Evolutionary conservation across 2,329 filamentous ascomycete genomes (phyloP).

Genomic region (Harringtonia aguacate): DNA sequence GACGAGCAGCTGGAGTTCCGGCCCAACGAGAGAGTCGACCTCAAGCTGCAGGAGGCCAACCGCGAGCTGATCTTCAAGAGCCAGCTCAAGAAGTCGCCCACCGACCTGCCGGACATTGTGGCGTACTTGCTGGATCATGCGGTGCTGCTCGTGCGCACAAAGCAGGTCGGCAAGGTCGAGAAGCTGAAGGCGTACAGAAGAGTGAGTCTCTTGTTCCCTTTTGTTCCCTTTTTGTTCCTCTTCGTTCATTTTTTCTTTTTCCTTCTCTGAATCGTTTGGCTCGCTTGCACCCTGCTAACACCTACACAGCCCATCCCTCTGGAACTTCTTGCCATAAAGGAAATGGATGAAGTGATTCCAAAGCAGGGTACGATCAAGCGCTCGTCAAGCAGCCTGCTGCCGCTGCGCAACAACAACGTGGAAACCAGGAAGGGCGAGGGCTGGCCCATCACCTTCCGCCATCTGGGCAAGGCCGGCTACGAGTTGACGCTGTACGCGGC

Average conservation of each 20-base stretch:
- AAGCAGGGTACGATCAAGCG: constrained; percentile 70
- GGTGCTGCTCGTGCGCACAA: constrained; percentile 80
- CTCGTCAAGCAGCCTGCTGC: constrained; percentile 67
- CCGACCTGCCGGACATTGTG: constrained; percentile 80
- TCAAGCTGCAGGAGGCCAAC: constrained; percentile 88
- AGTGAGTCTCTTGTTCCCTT: constrained; percentile 23
- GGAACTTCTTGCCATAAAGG: constrained; percentile 82
- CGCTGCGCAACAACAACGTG: constrained; percentile 33
- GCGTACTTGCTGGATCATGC: constrained; percentile 96
- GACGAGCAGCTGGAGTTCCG: constrained; percentile 88
- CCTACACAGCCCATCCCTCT: constrained; percentile 68
- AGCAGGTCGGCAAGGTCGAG: constrained; percentile 85
- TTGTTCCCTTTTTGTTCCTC: not conserved
- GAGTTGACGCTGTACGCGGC: constrained; percentile 82
- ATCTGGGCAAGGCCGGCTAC: constrained; percentile 91
- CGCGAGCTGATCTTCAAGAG: constrained; percentile 93
- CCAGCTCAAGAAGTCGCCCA: constrained; percentile 82
- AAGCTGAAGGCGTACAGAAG: constrained; percentile 90
- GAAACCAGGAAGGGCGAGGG: constrained; percentile 59
- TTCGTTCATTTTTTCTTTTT: not conserved
- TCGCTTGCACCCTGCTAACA: no score
- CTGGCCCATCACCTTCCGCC: constrained; percentile 91
- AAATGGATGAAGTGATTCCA: constrained; percentile 95
- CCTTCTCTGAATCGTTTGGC: no score
- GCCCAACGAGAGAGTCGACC: constrained; percentile 79